Evolutionary conservation across 257 asterid species (phyloP).

Genomic region (Solanum chaucha): DNA sequence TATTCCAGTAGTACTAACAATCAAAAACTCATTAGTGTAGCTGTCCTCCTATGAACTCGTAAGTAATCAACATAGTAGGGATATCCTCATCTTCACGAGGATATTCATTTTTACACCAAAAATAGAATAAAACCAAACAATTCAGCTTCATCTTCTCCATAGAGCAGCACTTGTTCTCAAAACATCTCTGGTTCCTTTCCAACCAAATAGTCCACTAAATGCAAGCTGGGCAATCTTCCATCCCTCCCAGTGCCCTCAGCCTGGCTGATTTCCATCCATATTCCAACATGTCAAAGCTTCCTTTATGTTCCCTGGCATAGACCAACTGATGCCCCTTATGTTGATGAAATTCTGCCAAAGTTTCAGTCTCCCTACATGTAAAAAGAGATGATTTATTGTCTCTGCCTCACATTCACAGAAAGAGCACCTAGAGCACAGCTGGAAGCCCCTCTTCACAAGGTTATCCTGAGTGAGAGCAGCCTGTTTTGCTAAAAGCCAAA

Average conservation of each 20-base stretch:
- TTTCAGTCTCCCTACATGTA: not conserved
- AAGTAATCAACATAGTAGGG: not conserved
- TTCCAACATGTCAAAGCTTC: not conserved
- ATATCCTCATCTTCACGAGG: not conserved
- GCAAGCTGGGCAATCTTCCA: not conserved
- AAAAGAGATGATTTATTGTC: not conserved
- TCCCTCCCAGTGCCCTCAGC: not conserved
- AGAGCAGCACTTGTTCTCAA: not conserved
- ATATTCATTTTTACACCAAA: no score
- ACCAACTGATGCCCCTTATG: not conserved
- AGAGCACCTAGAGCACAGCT: not conserved
- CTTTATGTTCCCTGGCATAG: not conserved
- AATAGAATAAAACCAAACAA: not conserved
- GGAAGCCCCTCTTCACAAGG: not conserved
- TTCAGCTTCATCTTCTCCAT: not conserved
- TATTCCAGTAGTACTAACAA: not conserved
- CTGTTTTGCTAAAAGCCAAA: not conserved
- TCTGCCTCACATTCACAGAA: not conserved
- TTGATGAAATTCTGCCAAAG: not conserved
- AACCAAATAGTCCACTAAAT: not conserved
- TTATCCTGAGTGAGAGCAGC: not conserved
- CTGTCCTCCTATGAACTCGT: not conserved
- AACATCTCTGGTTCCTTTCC: not conserved
- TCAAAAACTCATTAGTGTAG: not conserved
- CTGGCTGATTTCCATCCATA: not conserved